Conservation (phyloP, 2,329 filamentous ascomycete species). For the Teratosphaeriaceae sp. region DNA sequence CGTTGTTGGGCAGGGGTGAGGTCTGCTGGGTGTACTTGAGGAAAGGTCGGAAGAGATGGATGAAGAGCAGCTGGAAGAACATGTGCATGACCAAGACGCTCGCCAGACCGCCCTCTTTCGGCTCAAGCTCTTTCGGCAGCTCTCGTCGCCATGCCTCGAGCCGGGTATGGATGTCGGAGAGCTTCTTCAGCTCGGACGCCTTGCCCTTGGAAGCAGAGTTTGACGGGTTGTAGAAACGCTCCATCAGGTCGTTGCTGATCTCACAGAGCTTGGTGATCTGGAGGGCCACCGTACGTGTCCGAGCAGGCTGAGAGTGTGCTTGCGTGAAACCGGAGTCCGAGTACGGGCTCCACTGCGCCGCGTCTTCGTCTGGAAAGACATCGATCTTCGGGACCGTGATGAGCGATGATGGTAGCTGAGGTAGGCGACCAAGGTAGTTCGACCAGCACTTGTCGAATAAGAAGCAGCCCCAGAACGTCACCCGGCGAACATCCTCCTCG, state of each 20-base stretch:
- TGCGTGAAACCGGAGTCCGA: slow-evolving; percentile 74
- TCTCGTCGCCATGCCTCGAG: slow-evolving; percentile 84
- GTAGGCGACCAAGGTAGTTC: slow-evolving; percentile 87
- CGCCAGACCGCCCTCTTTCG: slow-evolving; percentile 81
- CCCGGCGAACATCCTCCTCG: slow-evolving; percentile 79
- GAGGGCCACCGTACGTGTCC: slow-evolving; percentile 73
- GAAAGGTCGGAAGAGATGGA: slow-evolving; percentile 92
- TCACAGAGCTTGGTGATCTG: slow-evolving; percentile 82
- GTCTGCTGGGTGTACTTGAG: slow-evolving; percentile 77
- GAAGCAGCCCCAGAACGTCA: slow-evolving; percentile 98
- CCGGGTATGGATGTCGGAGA: slow-evolving; percentile 84
- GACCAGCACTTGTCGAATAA: slow-evolving; percentile 99
- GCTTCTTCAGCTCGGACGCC: slow-evolving; percentile 78
- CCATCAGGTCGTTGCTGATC: slow-evolving; percentile 82
- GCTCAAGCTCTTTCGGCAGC: slow-evolving; percentile 78
- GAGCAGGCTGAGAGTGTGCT: slow-evolving; percentile 67
- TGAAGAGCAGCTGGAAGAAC: slow-evolving; percentile 94
- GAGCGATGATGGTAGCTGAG: slow-evolving; percentile 72
- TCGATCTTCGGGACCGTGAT: slow-evolving; percentile 85
- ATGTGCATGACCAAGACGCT: slow-evolving; percentile 84
- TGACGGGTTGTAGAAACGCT: slow-evolving; percentile 83
- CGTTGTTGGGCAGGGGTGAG: slow-evolving; percentile 77
- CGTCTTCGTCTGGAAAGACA: slow-evolving; percentile 83
- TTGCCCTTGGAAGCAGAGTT: slow-evolving; percentile 62
- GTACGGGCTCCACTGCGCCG: slow-evolving; percentile 79